Evolutionary conservation across 768 basidiomycete species (phyloP).

Genomic region (Russula vinacea): DNA sequence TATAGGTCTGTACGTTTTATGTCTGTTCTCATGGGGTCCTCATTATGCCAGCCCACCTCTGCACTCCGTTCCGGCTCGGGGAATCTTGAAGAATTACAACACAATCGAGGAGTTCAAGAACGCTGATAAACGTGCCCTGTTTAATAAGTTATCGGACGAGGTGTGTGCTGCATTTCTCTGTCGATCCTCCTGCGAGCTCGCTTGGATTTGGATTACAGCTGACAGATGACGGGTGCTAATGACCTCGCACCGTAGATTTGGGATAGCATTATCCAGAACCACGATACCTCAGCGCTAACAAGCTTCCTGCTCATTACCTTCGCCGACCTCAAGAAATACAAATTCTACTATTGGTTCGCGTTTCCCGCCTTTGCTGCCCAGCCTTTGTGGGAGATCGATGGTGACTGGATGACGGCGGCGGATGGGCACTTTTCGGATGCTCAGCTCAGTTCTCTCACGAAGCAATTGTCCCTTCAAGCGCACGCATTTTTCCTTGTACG

Average conservation of each 20-base stretch:
- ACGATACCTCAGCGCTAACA: constrained; percentile 56
- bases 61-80: constrained; percentile 52
- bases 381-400: constrained; percentile 83
- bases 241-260: constrained; percentile 53
- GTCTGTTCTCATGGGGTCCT: neutral
- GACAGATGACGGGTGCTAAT: neutral
- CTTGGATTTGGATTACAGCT: neutral
- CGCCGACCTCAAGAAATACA: constrained; percentile 97
- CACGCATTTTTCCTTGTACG: constrained; percentile 64
- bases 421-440: constrained; percentile 43
- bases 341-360: constrained; percentile 97
- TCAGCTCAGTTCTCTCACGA: constrained; percentile 42
- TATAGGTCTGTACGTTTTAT: constrained; percentile 42
- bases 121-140: constrained; percentile 83
- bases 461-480: constrained; percentile 43
- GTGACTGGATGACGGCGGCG: constrained; percentile 60
- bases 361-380: constrained; percentile 90
- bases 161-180: constrained; percentile 45
- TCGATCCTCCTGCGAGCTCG: neutral
- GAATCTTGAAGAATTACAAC: constrained; percentile 90
- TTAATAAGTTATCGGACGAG: constrained; percentile 67
- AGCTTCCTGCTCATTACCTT: constrained; percentile 89
- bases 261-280: constrained; percentile 53
- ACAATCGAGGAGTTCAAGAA: constrained; percentile 95
- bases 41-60: constrained; percentile 42